Evolutionary conservation across 768 basidiomycete genomes (phyloP), one percentile per base, ranked within the genome.

Genomic region (Glaciozyma martinii): DNA sequence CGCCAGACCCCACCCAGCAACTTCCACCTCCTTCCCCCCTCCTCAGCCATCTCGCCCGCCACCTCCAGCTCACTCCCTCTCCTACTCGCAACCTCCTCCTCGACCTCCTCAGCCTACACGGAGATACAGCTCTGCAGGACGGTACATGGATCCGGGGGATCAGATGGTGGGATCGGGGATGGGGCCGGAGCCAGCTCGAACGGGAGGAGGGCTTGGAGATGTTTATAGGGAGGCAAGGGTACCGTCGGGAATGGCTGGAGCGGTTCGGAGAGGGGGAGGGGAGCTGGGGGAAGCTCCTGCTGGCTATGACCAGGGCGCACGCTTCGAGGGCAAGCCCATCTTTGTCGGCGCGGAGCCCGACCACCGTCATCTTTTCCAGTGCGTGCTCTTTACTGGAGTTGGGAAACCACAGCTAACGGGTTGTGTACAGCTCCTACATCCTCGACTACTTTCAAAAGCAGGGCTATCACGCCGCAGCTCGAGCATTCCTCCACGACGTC

Each of bases 361-460:
- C 7, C 53, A 54, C 10, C 53, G 53, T 33, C 29, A 30, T 21
- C 53, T 54, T 30, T 54, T 54, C 19, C 53, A 54, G 53, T 54
- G 32, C 29, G 53, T 54, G 9, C 53, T 30, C 19, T 27, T 54
- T 32, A 15, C 32, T 27, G 19, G 13, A 6, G n/a, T 3, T 50
- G 3, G 5, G n/a, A 12, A 27, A n/a, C 4, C 9, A n/a, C n/a
- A 23, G 12, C n/a, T 50, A 12, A 25, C 12, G n/a, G 12, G 27
- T 52, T 15, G 50, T 12, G 27, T 25, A 32, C 54, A 68, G 66
- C 57, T 42, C 70, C 7, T 73, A 71, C 60, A 52, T 73, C n/a
- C 69, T 71, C 66, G 72, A 71, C 63, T 73, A 73, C 62, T 60
- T 73, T 3, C 64, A 67, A 18, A 47, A 56, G 25, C 54, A 63